These are phyloP conservation scores for Coniochaeta pulveracea DNA, from an alignment of 2,329 filamentous ascomycete genomes.

Conservation along the genomic window DNA sequence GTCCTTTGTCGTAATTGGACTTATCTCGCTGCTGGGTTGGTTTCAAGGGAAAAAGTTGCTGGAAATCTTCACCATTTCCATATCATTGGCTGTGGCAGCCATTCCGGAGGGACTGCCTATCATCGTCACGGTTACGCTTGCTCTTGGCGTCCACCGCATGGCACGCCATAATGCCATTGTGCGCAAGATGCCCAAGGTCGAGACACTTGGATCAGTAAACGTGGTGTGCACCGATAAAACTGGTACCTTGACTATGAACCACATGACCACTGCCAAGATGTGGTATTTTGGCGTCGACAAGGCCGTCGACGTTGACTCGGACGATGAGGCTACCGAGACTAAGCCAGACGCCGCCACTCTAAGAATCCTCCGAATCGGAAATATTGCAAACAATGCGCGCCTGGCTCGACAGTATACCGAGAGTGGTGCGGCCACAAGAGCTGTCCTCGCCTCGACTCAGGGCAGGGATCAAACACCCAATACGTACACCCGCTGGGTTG, in stretches of 20 bases:
- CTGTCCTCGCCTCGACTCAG: conserved; percentile 77
- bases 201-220: conserved; percentile 96
- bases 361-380: conserved; percentile 80
- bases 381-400: conserved; percentile 90
- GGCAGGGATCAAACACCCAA: conserved; percentile 49
- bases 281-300: conserved; percentile 74
- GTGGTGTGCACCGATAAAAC: conserved; percentile 99
- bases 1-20: conserved; percentile 84
- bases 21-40: conserved; percentile 86
- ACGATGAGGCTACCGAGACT: conserved; percentile 40
- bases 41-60: conserved; percentile 80
- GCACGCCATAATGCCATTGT: conserved; percentile 92
- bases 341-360: conserved; percentile 63
- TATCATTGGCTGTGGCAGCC: conserved; percentile 89
- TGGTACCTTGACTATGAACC: conserved; percentile 89
- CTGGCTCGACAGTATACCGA: conserved; percentile 63
- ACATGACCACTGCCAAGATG: conserved; percentile 95
- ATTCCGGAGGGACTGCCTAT: conserved; percentile 95
- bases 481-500: conserved; percentile 80
- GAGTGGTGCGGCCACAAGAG: conserved; percentile 59
- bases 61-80: conserved; percentile 95
- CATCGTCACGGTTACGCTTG: conserved; percentile 94
- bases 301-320: conserved; percentile 40
- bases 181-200: conserved; percentile 88
- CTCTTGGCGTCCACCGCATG: conserved; percentile 92